Conservation (phyloP, 2,329 filamentous ascomycete species). For the Aspergillus tubingensis region DNA sequence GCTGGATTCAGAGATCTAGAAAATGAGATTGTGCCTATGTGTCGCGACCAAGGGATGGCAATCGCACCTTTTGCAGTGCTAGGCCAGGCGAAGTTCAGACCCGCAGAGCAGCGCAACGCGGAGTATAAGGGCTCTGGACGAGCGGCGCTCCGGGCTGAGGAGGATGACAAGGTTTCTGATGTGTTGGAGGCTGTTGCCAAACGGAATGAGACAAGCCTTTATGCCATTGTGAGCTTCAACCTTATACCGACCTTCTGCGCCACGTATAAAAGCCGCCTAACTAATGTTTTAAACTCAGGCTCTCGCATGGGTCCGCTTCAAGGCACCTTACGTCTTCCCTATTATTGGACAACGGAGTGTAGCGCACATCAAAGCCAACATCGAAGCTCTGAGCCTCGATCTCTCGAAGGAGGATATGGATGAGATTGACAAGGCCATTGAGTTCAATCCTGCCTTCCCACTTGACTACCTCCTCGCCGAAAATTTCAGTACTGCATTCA, state of each 20-base stretch:
- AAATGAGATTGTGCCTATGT: slow-evolving; percentile 16
- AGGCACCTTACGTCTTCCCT: slow-evolving; percentile 57
- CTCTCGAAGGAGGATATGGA: slow-evolving; percentile 57
- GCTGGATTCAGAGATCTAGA: slow-evolving; percentile 13
- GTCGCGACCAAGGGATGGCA: slow-evolving; percentile 17
- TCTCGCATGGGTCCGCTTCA: slow-evolving; percentile 56
- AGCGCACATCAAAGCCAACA: slow-evolving; percentile 57
- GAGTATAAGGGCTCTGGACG: not conserved
- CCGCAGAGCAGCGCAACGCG: not conserved
- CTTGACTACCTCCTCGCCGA: slow-evolving; percentile 9
- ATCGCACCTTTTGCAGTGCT: slow-evolving; percentile 14
- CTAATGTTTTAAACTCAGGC: slow-evolving; percentile 22
- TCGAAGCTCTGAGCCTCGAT: slow-evolving; percentile 55
- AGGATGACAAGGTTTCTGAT: slow-evolving; percentile 12
- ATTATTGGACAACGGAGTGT: slow-evolving; percentile 56
- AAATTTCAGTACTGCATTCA: slow-evolving; percentile 9
- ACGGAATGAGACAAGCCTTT: slow-evolving; percentile 5
- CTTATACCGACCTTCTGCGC: not conserved
- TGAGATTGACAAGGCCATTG: slow-evolving; percentile 55
- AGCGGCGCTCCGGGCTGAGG: slow-evolving; percentile 5
- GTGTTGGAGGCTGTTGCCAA: slow-evolving; percentile 14
- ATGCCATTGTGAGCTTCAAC: slow-evolving; percentile 11
- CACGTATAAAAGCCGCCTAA: not conserved
- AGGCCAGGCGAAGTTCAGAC: slow-evolving; percentile 10
- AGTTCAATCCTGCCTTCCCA: slow-evolving; percentile 56